Base-by-base conservation (phyloP, 2,329 filamentous ascomycete genomes). In the Aspergillus niger region DNA sequence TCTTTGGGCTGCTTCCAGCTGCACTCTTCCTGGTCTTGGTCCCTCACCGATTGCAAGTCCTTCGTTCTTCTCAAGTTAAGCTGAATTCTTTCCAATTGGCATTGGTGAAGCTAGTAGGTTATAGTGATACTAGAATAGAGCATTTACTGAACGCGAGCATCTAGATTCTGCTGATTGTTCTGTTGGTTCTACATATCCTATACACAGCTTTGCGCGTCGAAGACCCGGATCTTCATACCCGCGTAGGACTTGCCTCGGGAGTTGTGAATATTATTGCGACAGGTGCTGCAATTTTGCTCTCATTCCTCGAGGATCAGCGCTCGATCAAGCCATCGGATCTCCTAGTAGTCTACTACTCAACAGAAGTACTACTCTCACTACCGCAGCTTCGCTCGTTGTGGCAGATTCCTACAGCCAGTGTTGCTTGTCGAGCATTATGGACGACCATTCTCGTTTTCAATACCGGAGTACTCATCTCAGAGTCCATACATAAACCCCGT, bases 1-100 rank as follows among this genome's bases (percentile, higher is more conserved):
- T 74, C 28, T 66, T 74, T 24, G 63, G 61, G 3, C 58, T 69
- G 15, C 48, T 67, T 10, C 70, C 68, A 17, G 61, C 65, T 8
- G 61, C 65, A 2, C 26, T 73, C 8, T 67, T 71, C 11, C 59
- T 72, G 8, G 5, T 61, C 17, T 20, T 57, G 10, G n/a, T 69
- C 10, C 49, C 62, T 4, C 58, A 63, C 15, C 63, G 63, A 15
- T 57, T 65, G 8, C 61, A 58, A 65, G 15, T 32, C 50, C 60
- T 72, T 60, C 56, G 63, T 68, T 3, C 17, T 43, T 3, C 41
- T 11, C 41, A 43, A 15, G 41, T 43, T 17, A 43, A 43, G 20
- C 17, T 43, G 17, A 3, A 10, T 11, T 43, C 41, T 11, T 43
- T 43, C 7, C 17, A 3, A 5, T 8, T 43, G 41, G 41, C 41